A percentile compares a stretch with the other conserved stretches of the same genome.
phyloP scores from a whole-genome alignment of 352 stramenopile genomes.

The Phytophthora colocasiae region DNA sequence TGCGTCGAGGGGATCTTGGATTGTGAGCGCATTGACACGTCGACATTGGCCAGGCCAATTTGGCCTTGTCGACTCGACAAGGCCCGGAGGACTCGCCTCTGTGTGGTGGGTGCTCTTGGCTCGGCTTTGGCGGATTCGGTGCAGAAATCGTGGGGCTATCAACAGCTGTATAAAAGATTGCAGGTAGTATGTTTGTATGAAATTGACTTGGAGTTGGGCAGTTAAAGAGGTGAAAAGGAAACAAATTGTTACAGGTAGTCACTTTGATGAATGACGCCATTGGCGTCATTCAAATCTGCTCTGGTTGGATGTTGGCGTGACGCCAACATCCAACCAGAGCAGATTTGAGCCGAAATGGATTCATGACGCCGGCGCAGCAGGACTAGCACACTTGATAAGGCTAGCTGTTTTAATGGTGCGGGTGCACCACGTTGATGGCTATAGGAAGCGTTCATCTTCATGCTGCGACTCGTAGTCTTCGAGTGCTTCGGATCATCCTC shows the following conservation, averaged over 20 bases:
- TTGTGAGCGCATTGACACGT: constrained; percentile 39
- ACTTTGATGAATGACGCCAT: constrained; percentile 3
- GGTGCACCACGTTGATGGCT: too few relatives aligned
- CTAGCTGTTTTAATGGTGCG: too few relatives aligned
- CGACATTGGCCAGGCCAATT: too few relatives aligned
- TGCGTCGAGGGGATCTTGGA: constrained; percentile 34
- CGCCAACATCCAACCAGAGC: neutral
- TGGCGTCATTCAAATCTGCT: too few relatives aligned
- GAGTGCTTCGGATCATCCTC: neutral
- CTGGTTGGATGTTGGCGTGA: too few relatives aligned
- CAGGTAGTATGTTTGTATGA: constrained; percentile 21
- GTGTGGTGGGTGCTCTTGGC: constrained; percentile 22
- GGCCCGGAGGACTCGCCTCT: neutral
- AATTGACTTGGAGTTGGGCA: constrained; percentile 16
- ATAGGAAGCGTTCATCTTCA: too few relatives aligned
- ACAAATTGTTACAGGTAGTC: constrained; percentile 7
- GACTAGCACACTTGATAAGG: neutral
- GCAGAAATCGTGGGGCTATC: constrained; percentile 32
- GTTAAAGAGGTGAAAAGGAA: neutral
- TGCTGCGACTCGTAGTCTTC: too few relatives aligned
- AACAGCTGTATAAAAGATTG: constrained; percentile 19
- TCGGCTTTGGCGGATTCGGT: constrained; percentile 26
- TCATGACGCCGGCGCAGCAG: constrained; percentile 26
- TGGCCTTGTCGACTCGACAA: too few relatives aligned
- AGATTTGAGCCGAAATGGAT: constrained; percentile 35